Evolutionary conservation across 352 stramenopile species (phyloP).

Genomic region (Phytophthora tubulina): DNA sequence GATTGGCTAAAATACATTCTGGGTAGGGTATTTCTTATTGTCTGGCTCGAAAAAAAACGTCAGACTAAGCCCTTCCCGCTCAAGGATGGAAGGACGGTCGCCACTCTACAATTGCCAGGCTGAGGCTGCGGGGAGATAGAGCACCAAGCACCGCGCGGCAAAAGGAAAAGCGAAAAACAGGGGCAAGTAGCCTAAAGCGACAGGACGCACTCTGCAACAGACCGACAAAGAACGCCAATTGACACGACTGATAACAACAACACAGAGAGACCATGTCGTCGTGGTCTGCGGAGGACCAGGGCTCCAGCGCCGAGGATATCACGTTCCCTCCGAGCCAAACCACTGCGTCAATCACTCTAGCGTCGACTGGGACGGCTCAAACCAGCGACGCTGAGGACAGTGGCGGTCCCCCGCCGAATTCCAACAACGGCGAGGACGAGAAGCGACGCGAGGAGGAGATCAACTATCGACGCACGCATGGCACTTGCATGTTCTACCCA

Average conservation of each 20-base stretch:
- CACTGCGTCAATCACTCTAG: constrained; percentile 16
- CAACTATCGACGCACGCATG: constrained; percentile 45
- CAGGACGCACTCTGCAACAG: constrained; percentile 11
- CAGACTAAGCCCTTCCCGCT: constrained; percentile 10
- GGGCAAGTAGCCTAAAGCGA: constrained; percentile 2
- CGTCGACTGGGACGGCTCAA: constrained; percentile 1
- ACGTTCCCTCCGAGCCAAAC: constrained; percentile 28
- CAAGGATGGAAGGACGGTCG: background rate
- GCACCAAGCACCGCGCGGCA: background rate
- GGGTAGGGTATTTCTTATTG: constrained; percentile 6
- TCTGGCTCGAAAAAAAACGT: constrained; percentile 31
- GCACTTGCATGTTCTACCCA: constrained; percentile 53
- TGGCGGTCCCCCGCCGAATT: background rate
- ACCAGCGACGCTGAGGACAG: constrained; percentile 24
- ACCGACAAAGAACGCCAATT: too few species aligned
- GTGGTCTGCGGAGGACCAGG: constrained; percentile 30
- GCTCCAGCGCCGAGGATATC: constrained; percentile 37
- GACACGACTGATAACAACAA: background rate
- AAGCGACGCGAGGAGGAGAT: background rate
- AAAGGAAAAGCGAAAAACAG: background rate
- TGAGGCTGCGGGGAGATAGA: constrained; percentile 8
- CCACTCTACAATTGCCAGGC: constrained; percentile 25
- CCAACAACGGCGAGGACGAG: constrained; percentile 11
- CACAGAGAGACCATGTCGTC: constrained; percentile 34
- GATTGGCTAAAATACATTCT: constrained; percentile 21